phyloP scores from a whole-genome alignment of 805 yeast genomes.

The Wickerhamiella occidentalis region DNA sequence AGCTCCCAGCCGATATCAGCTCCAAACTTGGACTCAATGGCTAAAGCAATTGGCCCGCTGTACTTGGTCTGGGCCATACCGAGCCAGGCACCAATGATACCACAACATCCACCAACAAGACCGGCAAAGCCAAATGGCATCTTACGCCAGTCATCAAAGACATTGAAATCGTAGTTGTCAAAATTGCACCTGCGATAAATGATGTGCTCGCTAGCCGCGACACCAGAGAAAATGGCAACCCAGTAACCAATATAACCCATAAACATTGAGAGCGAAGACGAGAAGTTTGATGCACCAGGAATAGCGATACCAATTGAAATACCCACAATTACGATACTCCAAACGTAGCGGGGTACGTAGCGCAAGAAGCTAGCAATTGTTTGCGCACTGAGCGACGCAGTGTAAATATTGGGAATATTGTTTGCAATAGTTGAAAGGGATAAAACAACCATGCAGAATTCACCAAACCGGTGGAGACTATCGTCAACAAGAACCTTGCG shows the following conservation, averaged over 20 bases:
- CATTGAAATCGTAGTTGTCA: slow-evolving; percentile 48
- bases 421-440: slow-evolving; percentile 82
- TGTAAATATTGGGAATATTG: slow-evolving; percentile 89
- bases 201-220: slow-evolving; percentile 71
- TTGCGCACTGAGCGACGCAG: slow-evolving; percentile 78
- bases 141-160: slow-evolving; percentile 43
- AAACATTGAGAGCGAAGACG: slow-evolving; percentile 63
- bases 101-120: slow-evolving; percentile 62
- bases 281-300: slow-evolving; percentile 72
- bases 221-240: slow-evolving; percentile 70
- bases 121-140: slow-evolving; percentile 76
- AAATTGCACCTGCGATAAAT: slow-evolving; percentile 51
- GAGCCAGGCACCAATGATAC: slow-evolving; percentile 71
- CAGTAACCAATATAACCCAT: slow-evolving; percentile 89
- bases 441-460: slow-evolving; percentile 73
- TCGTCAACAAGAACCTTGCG: slow-evolving; percentile 66
- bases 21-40: slow-evolving; percentile 40
- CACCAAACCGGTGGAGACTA: slow-evolving; percentile 61
- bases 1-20: slow-evolving; percentile 85
- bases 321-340: slow-evolving; percentile 70
- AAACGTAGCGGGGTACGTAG: slow-evolving; percentile 65
- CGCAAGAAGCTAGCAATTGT: slow-evolving; percentile 66
- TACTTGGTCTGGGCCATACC: slow-evolving; percentile 89
- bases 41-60: slow-evolving; percentile 50
- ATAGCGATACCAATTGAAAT: slow-evolving; percentile 76